Evolutionary conservation across 2,329 filamentous ascomycete species (phyloP), one percentile per base, ranked within the genome.

Genomic region (Cordyceps farinosa): DNA sequence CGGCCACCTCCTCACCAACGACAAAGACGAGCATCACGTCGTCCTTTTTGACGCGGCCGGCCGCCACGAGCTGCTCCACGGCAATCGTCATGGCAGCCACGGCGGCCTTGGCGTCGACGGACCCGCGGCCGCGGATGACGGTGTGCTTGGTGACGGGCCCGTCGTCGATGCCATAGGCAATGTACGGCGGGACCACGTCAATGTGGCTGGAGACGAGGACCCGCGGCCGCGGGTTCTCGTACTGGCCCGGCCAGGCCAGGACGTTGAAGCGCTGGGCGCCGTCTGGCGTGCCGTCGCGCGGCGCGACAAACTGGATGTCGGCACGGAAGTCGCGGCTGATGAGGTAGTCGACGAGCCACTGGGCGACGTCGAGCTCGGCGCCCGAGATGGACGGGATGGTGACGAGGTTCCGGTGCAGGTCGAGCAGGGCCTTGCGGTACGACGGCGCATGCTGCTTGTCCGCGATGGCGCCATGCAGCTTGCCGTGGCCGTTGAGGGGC

Each of bases 1-100:
- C 94, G 3, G 80, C 80, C 3, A 82, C 83, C 75, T 98, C 94
- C 75, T 99, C 94, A 65, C 91, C 92, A 0, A 97, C 90, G 0
- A 91, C 88, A 66, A 84, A 90, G 1, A 89, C 73, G 15, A 91
- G 77, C 65, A 86, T 80, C 0, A 87, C 76, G 68, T 88, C 84
- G 2, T 78, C 78, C 2, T 76, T 71, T 9, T 71, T 67, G n/a
- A 85, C 74, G 40, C 74, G 69, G 0, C 72, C 72, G 0, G 75
- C 68, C 0, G 72, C 69, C 5, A 86, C 70, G 8, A 90, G 79
- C 67, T 83, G 76, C 65, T 83, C 77, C 3, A 90, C 77, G 0
- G 91, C 91, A 29, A 83, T 84, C 65, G 94, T 85, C 74, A 93
- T 90, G 8, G 90, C 83, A 0, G 91, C 90, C 13, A 95, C 82